Base-by-base conservation (phyloP, 768 basidiomycete species). In the Gymnopilus dilepis region DNA sequence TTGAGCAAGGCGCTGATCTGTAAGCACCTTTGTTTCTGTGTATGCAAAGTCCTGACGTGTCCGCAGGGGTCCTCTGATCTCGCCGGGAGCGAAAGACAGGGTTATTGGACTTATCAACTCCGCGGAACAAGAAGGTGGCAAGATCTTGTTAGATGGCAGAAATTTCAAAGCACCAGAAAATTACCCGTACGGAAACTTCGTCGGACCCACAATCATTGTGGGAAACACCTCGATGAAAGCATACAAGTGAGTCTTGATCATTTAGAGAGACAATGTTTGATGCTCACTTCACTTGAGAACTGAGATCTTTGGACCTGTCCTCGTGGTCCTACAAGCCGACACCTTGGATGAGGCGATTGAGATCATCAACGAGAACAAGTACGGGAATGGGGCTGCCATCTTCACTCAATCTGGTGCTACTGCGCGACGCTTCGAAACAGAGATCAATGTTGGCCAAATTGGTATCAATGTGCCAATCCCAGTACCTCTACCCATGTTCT, bases 361-460 rank as follows among this genome's bases (percentile, higher is more conserved):
- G 42, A 87, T 97, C 62, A 89, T 99, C 76, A 99, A 99, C 77
- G 76, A 80, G 62, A 98, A 97, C 77, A 82, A 76, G 65, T 99
- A 97, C 73, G 92, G 97, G 7, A 99, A 99, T 68, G 97, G 97
- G 30, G 87, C 95, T 30, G 92, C 95, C 21, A 94, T 97, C 72
- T 99, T 98, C 74, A 99, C 97, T 21, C 94, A 97, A 77, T 93
- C 91, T 13, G 97, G 97, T 15, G 93, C 97, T 33, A 94, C 95
- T 6, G 97, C 95, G 17, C 87, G 97, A 58, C 93, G 91, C 74
- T 99, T 97, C 64, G 97, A 99, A 77, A 80, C 80, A 12, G 83
- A 88, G 47, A 88, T 97, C 56, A 92, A 98, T 65, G 88, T 94
- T 55, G 95, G 95, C 22, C 95, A 93, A 75, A 86, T 99, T 69